phyloP scores from a whole-genome alignment of 2,329 filamentous ascomycete genomes.

The Didymella segeticola region DNA sequence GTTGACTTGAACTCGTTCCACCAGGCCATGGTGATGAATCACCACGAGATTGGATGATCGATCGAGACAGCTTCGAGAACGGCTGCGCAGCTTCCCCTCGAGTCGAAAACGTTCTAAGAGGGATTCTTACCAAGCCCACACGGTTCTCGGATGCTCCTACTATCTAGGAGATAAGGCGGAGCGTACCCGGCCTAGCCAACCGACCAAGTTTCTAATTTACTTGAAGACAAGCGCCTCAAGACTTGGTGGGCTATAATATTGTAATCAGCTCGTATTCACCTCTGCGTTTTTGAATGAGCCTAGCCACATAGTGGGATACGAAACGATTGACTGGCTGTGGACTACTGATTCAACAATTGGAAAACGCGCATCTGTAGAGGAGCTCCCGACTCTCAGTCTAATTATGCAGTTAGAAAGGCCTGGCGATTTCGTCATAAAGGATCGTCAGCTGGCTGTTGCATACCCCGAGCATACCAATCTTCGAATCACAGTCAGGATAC shows the following conservation, averaged over 20 bases:
- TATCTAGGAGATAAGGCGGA: not conserved
- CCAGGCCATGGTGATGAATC: not conserved
- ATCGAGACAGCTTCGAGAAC: not conserved
- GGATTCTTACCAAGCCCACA: not conserved
- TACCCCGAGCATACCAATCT: no score
- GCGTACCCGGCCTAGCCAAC: not conserved
- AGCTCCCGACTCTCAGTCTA: not conserved
- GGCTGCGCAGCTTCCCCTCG: not conserved
- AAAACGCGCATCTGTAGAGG: not conserved
- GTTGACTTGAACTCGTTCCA: not conserved
- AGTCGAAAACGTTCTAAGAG: not conserved
- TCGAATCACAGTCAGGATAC: no score
- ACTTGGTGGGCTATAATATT: not conserved
- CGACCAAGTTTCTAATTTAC: not conserved
- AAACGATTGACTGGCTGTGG: not conserved
- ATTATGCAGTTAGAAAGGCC: no score
- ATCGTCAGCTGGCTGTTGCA: no score
- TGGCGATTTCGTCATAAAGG: no score
- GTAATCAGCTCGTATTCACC: not conserved
- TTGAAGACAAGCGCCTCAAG: not conserved
- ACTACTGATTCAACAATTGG: not conserved
- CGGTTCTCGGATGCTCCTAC: not conserved
- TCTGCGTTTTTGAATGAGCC: not conserved
- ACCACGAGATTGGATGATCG: not conserved
- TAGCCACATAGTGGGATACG: not conserved